Evolutionary conservation across 495 filamentous ascomycete genomes (phyloP), one percentile per base, ranked within the genome.

Genomic region (Neurospora sp.): DNA sequence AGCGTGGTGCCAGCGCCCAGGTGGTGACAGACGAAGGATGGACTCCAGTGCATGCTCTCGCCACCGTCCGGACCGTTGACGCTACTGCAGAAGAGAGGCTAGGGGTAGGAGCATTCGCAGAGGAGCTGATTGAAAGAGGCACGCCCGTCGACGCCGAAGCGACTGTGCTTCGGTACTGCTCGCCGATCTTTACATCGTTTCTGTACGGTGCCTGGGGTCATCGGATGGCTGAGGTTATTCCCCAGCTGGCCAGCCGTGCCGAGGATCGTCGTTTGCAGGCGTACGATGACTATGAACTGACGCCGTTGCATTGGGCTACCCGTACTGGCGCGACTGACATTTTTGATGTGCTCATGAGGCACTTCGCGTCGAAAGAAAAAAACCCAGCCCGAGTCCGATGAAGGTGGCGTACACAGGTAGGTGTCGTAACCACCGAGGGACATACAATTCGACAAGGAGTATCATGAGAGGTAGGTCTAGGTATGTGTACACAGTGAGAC

Each of bases 11-110:
- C 27, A 70, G 68, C 9, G 68, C 68, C 12, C 4, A 45, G 12
- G 69, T 38, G 4, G 42, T 74, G 44, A 77, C 74, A 35, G 74
- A 69, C n/a, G 76, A 77, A 53, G 72, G 72, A 10, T 77, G 74
- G 76, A 77, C 76, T 9, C 70, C 72, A 4, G 31, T 77, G 70
- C 74, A 77, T 48, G 70, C 31, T 7, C 44, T 75, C n/a, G 74
- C 70, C 5, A 61, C 53, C 22, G n/a, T 70, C 71, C 22, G 68
- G 68, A 6, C 31, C 45, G 3, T 8, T 12, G 41, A 44, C 35
- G 9, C 40, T 35, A 14, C 45, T 48, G 16, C 4, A 22, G 41
- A 70, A 31, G 27, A 61, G 22, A 38, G 71, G 40, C 17, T 31
- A 4, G 68, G 27, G 8, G 22, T 22, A 7, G 44, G 14, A 44